Evolutionary conservation across 805 yeast genomes (phyloP).

Genomic region (Priceomyces medius): DNA sequence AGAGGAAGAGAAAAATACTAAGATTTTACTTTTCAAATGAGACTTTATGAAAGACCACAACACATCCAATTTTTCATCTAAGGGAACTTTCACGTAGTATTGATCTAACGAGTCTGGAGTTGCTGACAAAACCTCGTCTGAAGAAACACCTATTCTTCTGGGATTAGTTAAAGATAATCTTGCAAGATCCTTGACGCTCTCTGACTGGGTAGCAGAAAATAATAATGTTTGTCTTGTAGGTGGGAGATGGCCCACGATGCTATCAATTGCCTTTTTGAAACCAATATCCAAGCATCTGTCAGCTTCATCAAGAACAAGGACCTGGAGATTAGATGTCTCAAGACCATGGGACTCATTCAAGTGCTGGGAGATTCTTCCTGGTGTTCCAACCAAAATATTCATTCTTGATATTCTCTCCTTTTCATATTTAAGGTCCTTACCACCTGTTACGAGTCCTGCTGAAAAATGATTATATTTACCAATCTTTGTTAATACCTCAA

Average conservation of each 20-base stretch:
- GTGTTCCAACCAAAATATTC: constrained; percentile 86
- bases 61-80: constrained; percentile 80
- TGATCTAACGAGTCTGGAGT: constrained; percentile 89
- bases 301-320: constrained; percentile 85
- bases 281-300: constrained; percentile 95
- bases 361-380: constrained; percentile 87
- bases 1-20: constrained; percentile 83
- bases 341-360: constrained; percentile 85
- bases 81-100: constrained; percentile 66
- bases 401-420: constrained; percentile 74
- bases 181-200: constrained; percentile 78
- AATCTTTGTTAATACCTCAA: constrained; percentile 79
- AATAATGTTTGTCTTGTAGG: constrained; percentile 78
- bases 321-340: constrained; percentile 71
- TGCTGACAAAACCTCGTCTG: constrained; percentile 51
- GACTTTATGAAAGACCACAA: constrained; percentile 84
- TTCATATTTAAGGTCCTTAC: constrained; percentile 82
- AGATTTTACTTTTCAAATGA: constrained; percentile 74
- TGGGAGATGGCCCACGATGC: constrained; percentile 74
- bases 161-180: constrained; percentile 71
- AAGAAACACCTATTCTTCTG: constrained; percentile 39
- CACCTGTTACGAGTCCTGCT: constrained; percentile 92
- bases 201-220: constrained; percentile 89
- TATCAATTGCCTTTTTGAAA: constrained; percentile 78
- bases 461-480: constrained; percentile 75